A percentile compares a stretch with the other conserved stretches of the same genome.
These are phyloP conservation scores for Yarrowia galli DNA, from an alignment of 1,139 yeast species.

Conservation along the genomic window DNA sequence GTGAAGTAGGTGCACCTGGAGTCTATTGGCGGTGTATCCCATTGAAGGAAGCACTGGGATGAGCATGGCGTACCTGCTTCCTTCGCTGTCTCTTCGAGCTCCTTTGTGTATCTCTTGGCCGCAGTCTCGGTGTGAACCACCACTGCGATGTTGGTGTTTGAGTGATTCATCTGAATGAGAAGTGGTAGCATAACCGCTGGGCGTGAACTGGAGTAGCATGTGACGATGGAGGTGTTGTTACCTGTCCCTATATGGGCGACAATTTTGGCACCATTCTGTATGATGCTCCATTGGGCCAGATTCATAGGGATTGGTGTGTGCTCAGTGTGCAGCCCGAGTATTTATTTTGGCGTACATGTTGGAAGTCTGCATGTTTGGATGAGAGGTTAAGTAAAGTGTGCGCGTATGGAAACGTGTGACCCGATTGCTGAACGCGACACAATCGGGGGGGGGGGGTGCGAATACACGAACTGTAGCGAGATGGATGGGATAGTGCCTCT, in stretches of 20 bases:
- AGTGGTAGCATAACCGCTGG: slow-evolving; percentile 24
- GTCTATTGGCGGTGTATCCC: background rate
- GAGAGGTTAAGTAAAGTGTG: background rate
- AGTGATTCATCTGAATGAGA: slow-evolving; percentile 23
- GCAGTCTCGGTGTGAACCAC: slow-evolving; percentile 12
- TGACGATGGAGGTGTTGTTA: background rate
- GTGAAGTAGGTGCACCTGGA: slow-evolving; percentile 13
- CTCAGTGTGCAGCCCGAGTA: background rate
- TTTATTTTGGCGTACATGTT: background rate
- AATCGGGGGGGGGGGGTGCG: too few species aligned
- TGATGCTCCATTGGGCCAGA: slow-evolving; percentile 35
- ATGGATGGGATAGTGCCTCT: too few species aligned
- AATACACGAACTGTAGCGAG: too few species aligned
- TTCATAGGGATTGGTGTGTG: slow-evolving; percentile 5
- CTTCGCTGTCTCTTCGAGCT: background rate
- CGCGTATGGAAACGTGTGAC: background rate
- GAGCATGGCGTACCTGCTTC: background rate
- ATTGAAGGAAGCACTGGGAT: background rate
- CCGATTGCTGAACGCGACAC: too few species aligned
- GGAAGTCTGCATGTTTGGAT: background rate
- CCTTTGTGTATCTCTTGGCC: background rate
- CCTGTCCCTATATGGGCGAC: background rate
- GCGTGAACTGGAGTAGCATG: slow-evolving; percentile 11
- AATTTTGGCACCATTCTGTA: slow-evolving; percentile 20
- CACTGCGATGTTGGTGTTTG: slow-evolving; percentile 12